Evolutionary conservation across 768 basidiomycete species (phyloP), one percentile per base, ranked within the genome.

Genomic region (Austroboletus festivus): DNA sequence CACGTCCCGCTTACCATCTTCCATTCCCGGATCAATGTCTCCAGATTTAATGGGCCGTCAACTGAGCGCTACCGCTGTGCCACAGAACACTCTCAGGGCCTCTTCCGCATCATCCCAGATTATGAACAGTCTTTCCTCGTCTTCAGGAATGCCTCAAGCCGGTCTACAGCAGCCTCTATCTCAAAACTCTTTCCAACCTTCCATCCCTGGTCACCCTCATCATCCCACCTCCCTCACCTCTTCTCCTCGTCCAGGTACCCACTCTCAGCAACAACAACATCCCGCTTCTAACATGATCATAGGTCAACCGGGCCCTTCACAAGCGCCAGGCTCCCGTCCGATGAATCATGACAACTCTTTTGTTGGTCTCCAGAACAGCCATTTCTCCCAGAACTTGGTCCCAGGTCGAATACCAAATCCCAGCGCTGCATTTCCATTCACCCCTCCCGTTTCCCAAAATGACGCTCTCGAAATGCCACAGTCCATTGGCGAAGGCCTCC

Each of bases 391-490:
- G 41, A 61, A 52, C 47, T 51, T 74, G 42, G 52, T 60, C n/a
- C 61, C 69, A 18, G 59, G 55, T 46, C 73, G 74, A 48, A 67
- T 71, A 59, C 60, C 65, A 50, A 56, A 63, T 16, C 46, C 57
- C 35, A 61, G 60, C 54, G 60, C n/a, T n/a, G n/a, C 67, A 50
- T 77, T 73, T 49, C 57, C 75, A 15, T 80, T 80, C 50, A 65
- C 70, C 23, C 68, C 76, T 3, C 67, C 82, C 5, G 74, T 75
- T 4, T 71, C 85, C 21, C 79, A 79, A 42, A 75, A 71, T 52
- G 70, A 73, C 38, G 44, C 51, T 35, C 69, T 76, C 51, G 82
- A 80, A 46, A 69, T 78, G 47, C 54, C 70, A 13, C 77, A 73
- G 50, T 51, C 72, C n/a, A 71, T 73, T 39, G 65, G 68, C 31